These are phyloP conservation scores for Aureobasidium sp. DNA, from an alignment of 2,329 filamentous ascomycete species.

Conservation along the genomic window DNA sequence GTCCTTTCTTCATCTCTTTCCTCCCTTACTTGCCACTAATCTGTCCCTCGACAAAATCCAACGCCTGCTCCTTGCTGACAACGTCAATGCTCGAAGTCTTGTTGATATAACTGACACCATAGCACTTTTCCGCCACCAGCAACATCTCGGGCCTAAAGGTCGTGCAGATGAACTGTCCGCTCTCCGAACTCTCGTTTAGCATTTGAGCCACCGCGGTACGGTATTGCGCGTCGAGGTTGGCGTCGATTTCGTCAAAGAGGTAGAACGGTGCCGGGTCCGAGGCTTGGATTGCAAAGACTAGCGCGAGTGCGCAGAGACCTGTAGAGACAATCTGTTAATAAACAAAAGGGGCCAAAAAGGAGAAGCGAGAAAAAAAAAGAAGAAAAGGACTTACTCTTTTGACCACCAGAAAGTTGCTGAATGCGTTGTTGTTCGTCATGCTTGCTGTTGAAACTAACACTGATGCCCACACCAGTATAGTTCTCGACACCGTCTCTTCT, in stretches of 20 bases:
- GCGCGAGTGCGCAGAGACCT: slow-evolving; percentile 91
- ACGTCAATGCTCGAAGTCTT: slow-evolving; percentile 94
- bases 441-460: slow-evolving; percentile 97
- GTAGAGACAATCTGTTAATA: slow-evolving; percentile 13
- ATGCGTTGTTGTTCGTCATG: slow-evolving; percentile 97
- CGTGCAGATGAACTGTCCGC: slow-evolving; percentile 90
- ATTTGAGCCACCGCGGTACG: slow-evolving; percentile 90
- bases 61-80: slow-evolving; percentile 75
- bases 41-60: slow-evolving; percentile 92
- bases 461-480: slow-evolving; percentile 93
- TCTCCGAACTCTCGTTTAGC: slow-evolving; percentile 52
- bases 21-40: slow-evolving; percentile 24
- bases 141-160: slow-evolving; percentile 98
- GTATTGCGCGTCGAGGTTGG: slow-evolving; percentile 96
- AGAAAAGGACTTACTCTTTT: slow-evolving; percentile 67
- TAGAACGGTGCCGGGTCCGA: slow-evolving; percentile 98
- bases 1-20: neutral
- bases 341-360: no score
- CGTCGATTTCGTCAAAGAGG: slow-evolving; percentile 98
- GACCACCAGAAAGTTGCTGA: slow-evolving; percentile 91
- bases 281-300: slow-evolving; percentile 98
- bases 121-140: slow-evolving; percentile 91
- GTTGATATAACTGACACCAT: slow-evolving; percentile 84
- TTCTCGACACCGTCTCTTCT: slow-evolving; percentile 66
- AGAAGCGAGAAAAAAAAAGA: no score